Evolutionary conservation across 768 basidiomycete species (phyloP).

Genomic region (Podaxis mareebaensis): DNA sequence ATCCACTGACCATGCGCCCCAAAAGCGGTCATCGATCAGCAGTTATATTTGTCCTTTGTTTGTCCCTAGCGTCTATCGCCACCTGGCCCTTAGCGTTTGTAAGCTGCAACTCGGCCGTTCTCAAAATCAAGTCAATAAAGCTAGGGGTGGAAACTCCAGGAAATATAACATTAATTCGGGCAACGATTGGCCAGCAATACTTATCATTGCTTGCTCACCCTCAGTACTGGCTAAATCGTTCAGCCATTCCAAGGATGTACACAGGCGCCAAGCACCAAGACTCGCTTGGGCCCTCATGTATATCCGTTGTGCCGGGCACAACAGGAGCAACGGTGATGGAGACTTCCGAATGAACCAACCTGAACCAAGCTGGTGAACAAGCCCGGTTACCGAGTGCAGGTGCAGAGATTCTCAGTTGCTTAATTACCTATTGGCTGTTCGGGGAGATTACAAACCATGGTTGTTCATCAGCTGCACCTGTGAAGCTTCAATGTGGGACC

Average conservation of each 20-base stretch:
- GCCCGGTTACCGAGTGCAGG: not conserved
- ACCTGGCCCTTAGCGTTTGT: not conserved
- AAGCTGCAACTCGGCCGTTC: no score
- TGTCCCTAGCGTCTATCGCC: not conserved
- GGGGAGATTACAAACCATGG: slow-evolving; percentile 1
- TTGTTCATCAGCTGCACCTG: not conserved
- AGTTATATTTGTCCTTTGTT: not conserved
- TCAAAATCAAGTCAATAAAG: no score
- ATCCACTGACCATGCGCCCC: not conserved
- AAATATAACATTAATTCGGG: no score
- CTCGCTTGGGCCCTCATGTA: not conserved
- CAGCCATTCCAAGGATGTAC: not conserved
- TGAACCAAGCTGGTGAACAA: not conserved
- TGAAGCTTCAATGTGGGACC: slow-evolving; percentile 2
- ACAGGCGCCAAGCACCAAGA: not conserved
- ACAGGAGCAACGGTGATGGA: not conserved
- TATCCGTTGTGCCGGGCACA: no score
- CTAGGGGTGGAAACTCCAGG: no score
- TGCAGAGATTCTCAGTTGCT: not conserved
- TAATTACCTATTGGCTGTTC: not conserved
- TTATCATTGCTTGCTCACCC: not conserved
- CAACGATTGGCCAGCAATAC: no score
- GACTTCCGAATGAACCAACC: not conserved
- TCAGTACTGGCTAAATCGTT: not conserved
- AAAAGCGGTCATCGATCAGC: not conserved